Evolutionary conservation across 2,329 filamentous ascomycete genomes (phyloP).

Genomic region (Dothistroma pini): DNA sequence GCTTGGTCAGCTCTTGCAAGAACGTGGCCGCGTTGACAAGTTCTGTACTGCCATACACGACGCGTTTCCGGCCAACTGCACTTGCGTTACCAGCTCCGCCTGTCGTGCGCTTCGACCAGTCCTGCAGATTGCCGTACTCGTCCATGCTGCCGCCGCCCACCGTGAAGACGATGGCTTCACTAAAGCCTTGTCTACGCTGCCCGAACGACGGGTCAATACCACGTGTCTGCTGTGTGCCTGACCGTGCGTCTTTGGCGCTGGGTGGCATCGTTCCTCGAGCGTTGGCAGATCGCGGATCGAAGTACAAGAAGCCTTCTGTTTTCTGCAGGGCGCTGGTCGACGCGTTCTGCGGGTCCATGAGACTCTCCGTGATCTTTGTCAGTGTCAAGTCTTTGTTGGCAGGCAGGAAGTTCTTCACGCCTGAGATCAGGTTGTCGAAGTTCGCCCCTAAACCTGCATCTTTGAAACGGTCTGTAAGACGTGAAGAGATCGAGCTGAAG

Average conservation of each 20-base stretch:
- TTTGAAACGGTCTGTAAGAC: constrained; percentile 89
- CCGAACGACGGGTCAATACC: constrained; percentile 27
- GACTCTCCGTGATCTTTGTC: constrained; percentile 95
- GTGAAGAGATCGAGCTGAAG: constrained; percentile 86
- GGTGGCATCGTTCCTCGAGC: constrained; percentile 88
- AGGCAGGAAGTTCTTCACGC: constrained; percentile 97
- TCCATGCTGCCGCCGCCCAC: constrained; percentile 93
- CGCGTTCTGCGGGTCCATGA: constrained; percentile 92
- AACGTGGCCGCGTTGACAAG: constrained; percentile 62
- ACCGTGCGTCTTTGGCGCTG: constrained; percentile 51
- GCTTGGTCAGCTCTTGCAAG: constrained; percentile 54
- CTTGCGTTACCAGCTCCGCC: constrained; percentile 48
- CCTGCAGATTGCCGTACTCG: constrained; percentile 94
- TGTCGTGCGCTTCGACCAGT: constrained; percentile 81
- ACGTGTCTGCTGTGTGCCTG: constrained; percentile 37
- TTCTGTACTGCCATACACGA: constrained; percentile 93
- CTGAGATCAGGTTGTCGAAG: constrained; percentile 89
- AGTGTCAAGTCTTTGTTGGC: constrained; percentile 92
- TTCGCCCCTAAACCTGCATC: constrained; percentile 83
- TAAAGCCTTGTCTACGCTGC: constrained; percentile 36
- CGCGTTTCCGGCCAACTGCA: constrained; percentile 64
- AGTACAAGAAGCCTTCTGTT: constrained; percentile 95
- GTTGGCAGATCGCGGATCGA: constrained; percentile 90
- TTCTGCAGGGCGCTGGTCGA: constrained; percentile 91
- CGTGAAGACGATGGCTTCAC: constrained; percentile 40